Base-by-base conservation (phyloP, 495 filamentous ascomycete species). In the Durotheca rogersii region DNA sequence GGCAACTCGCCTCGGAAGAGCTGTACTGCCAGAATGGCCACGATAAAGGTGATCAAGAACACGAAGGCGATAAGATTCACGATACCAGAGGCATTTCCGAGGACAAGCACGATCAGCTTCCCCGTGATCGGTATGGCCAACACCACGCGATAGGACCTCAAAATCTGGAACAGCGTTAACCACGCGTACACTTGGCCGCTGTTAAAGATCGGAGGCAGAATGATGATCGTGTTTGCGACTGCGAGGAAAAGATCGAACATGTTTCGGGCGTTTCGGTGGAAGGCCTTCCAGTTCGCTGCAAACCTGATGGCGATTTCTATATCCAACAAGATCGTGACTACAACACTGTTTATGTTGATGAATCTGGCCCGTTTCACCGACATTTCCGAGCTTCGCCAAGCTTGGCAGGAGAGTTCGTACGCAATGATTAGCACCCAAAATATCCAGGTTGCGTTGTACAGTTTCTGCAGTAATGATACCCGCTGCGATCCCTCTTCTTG, bases 1-100 rank as follows among this genome's bases (percentile, higher is more conserved):
- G 87, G 84, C 7, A 99, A 76, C 52, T 94, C 84, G 7, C 91
- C 90, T 11, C 93, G 87, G 60, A 97, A 93, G 17, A 97, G 81
- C 62, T 99, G 92, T 6, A 86, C 84, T 19, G 92, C 93, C 57
- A 99, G 94, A 34, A 99, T 93, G 6, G 93, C 84, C 53, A 87
- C 87, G 14, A 99, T 77, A 57, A 94, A 97, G 11, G 90, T 95
- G 55, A 97, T 88, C 42, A 99, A 77, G 68, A 96, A 92, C 55
- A 97, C 88, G 65, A 99, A 99, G 6, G 95, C 74, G 64, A 99
- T 93, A 33, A 99, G 74, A 67, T 99, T 99, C 14, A 87, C 78
- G 42, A 99, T 79, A 84, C 93, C 93, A 25, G 82, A 80, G n/a
- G 87, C 82, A 60, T 96, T 96, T 52, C 94, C 87, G 37, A 97